Percentiles rank a stretch among this genome's conserved stretches.
phyloP scores from a whole-genome alignment of 177 flowering plant species.

The Vitis hybrid region DNA sequence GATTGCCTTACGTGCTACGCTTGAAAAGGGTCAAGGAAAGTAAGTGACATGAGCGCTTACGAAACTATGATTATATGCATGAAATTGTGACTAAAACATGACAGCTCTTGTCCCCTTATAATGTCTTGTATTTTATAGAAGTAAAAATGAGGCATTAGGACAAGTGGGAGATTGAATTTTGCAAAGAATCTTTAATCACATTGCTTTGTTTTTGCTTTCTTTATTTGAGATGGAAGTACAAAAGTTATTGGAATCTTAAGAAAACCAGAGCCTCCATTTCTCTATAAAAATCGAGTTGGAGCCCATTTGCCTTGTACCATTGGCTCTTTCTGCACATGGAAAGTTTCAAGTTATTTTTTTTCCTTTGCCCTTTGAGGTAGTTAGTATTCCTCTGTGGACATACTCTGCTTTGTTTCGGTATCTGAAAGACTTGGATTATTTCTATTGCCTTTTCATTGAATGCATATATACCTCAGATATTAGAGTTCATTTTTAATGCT shows the following conservation, averaged over 20 bases:
- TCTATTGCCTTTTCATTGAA: no score
- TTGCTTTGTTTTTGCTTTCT: slow-evolving; percentile 3
- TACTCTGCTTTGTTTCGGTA: no score
- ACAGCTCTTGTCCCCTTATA: slow-evolving; percentile 21
- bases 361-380: background rate
- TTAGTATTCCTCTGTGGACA: background rate
- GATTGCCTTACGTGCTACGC: background rate
- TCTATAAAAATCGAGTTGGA: slow-evolving; percentile 9
- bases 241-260: slow-evolving; percentile 23
- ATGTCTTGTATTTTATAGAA: slow-evolving; percentile 15
- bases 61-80: slow-evolving; percentile 11
- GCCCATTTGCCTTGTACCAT: slow-evolving; percentile 20
- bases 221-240: slow-evolving; percentile 23
- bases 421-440: no score
- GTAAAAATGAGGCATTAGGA: slow-evolving; percentile 12
- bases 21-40: background rate
- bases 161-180: slow-evolving; percentile 3
- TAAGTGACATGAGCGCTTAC: background rate
- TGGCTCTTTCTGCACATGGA: slow-evolving; percentile 14
- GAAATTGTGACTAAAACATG: slow-evolving; percentile 20
- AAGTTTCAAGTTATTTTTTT: background rate
- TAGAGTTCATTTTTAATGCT: no score
- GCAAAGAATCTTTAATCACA: slow-evolving; percentile 12
- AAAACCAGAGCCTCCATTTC: slow-evolving; percentile 15
- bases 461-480: no score